Percentiles rank a stretch among this genome's conserved stretches.
Conservation (phyloP, 768 basidiomycete genomes). For the Crucibulum laeve region DNA sequence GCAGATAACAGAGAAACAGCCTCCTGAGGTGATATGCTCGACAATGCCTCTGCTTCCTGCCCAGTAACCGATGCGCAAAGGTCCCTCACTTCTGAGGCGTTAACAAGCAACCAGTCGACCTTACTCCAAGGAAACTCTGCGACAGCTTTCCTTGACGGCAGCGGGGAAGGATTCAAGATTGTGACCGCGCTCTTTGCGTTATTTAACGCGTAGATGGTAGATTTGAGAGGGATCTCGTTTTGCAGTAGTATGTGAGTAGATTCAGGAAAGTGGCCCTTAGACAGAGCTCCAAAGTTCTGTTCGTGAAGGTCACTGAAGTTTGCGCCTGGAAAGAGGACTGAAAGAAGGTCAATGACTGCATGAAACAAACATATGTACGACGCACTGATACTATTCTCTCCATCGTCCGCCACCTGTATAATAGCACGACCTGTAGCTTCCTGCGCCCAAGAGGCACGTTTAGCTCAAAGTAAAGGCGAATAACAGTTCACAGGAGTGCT, state of each 20-base stretch:
- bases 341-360: not conserved
- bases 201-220: constrained; percentile 32
- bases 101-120: constrained; percentile 54
- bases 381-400: constrained; percentile 63
- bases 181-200: constrained; percentile 21
- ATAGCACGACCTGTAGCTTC: constrained; percentile 55
- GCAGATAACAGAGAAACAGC: constrained; percentile 15
- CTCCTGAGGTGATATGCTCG: constrained; percentile 8
- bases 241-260: constrained; percentile 54
- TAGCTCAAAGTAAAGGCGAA: not conserved
- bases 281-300: constrained; percentile 12
- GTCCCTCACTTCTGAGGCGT: constrained; percentile 42
- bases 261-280: constrained; percentile 20
- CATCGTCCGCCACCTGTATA: constrained; percentile 52
- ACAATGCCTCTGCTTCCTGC: constrained; percentile 1
- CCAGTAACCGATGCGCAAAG: constrained; percentile 23
- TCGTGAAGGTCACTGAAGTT: constrained; percentile 42
- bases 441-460: constrained; percentile 16
- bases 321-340: constrained; percentile 57
- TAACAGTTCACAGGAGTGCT: constrained; percentile 5
- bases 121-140: constrained; percentile 43
- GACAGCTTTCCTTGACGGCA: constrained; percentile 37
- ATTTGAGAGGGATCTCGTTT: constrained; percentile 48
- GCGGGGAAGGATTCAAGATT: constrained; percentile 57
- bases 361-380: not conserved